These are phyloP conservation scores for Elaeagnus macrophylla DNA, from an alignment of 306 rosid genomes.

Conservation along the genomic window DNA sequence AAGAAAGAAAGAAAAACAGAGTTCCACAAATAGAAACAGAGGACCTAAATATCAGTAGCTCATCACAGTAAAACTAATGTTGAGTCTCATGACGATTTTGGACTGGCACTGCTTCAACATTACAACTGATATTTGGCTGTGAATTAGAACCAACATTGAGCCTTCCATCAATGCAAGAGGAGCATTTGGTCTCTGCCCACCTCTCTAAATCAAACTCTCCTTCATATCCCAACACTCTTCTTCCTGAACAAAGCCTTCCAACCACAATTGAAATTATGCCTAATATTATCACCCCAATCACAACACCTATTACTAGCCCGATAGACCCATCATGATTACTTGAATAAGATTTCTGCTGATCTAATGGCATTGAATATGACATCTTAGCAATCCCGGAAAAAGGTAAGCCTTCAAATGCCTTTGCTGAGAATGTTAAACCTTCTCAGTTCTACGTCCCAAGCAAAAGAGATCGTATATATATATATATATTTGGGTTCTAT, in stretches of 20 bases:
- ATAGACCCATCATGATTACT: conserved; percentile 28
- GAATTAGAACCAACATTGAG: conserved; percentile 24
- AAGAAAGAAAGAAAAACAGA: no score
- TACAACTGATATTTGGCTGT: conserved; percentile 1
- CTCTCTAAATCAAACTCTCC: conserved; percentile 64
- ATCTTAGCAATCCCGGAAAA: no score
- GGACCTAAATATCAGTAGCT: conserved; percentile 18
- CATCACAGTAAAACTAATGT: conserved; percentile 14
- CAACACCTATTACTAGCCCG: conserved; percentile 42
- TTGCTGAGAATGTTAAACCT: no score
- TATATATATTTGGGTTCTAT: no score
- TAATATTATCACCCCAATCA: conserved; percentile 30
- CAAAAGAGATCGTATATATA: no score
- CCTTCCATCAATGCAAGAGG: conserved; percentile 74
- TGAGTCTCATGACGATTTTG: conserved; percentile 25
- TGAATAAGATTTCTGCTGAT: conserved; percentile 13
- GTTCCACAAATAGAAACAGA: background rate
- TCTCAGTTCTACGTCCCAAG: no score
- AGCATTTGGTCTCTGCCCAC: conserved; percentile 83
- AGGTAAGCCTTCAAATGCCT: no score
- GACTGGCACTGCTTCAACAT: conserved; percentile 28
- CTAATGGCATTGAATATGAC: conserved; percentile 15
- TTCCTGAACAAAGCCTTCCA: conserved; percentile 51
- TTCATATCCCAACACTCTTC: conserved; percentile 56
- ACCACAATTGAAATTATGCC: conserved; percentile 40